These are phyloP conservation scores for Rickenella mellea DNA, from an alignment of 768 basidiomycete species.

Conservation along the genomic window DNA sequence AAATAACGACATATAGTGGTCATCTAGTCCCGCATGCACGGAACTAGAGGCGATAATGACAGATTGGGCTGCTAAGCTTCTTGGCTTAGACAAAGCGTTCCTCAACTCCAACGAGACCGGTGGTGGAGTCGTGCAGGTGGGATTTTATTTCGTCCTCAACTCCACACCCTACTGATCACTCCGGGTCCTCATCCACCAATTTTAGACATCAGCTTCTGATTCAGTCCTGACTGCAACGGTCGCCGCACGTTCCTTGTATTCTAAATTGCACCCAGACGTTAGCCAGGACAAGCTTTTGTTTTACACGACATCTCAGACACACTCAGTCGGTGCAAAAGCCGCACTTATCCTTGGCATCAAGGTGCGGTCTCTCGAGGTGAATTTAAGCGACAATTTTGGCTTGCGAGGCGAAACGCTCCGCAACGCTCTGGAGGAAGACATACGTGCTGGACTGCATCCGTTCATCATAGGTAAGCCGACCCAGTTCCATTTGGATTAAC, in stretches of 20 bases:
- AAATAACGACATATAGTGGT: conserved; percentile 81
- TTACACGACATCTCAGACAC: conserved; percentile 86
- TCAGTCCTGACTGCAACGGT: conserved; percentile 67
- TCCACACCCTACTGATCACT: too few species aligned
- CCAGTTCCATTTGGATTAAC: background rate
- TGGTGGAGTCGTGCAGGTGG: conserved; percentile 77
- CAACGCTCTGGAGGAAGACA: conserved; percentile 57
- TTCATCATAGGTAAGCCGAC: conserved; percentile 65
- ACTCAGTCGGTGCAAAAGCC: conserved; percentile 75
- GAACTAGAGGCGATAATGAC: conserved; percentile 81
- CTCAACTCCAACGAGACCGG: conserved; percentile 57
- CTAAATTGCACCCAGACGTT: conserved; percentile 35
- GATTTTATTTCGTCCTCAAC: conserved; percentile 6
- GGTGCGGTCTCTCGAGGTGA: conserved; percentile 63
- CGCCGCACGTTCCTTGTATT: conserved; percentile 63
- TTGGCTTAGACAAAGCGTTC: conserved; percentile 64
- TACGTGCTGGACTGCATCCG: conserved; percentile 48
- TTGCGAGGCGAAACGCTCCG: conserved; percentile 57
- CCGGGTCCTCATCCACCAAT: too few species aligned
- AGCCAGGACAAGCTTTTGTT: conserved; percentile 59
- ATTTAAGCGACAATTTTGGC: conserved; percentile 49
- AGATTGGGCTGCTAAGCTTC: conserved; percentile 84
- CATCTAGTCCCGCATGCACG: conserved; percentile 81
- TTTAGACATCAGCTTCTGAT: conserved; percentile 79
- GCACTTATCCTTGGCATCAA: conserved; percentile 71